These are phyloP conservation scores for Pseudocercospora crystallina DNA, from an alignment of 2,329 filamentous ascomycete genomes.

Conservation along the genomic window DNA sequence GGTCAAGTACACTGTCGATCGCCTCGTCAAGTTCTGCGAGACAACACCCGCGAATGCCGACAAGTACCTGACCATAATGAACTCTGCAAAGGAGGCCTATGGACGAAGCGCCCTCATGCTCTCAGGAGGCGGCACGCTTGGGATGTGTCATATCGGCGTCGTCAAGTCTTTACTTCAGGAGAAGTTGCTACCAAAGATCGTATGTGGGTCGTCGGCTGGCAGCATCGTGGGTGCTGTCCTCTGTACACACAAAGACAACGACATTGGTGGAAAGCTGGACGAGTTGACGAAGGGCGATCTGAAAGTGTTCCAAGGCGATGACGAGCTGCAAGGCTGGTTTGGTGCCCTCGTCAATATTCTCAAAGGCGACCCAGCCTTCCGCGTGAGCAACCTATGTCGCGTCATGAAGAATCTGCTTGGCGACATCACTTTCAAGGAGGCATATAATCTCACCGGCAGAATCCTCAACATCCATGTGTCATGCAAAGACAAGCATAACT, in stretches of 20 bases:
- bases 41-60: conserved; percentile 10
- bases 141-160: conserved; percentile 28
- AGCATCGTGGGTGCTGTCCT: conserved; percentile 27
- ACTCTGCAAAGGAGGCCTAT: conserved; percentile 21
- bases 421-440: conserved; percentile 92
- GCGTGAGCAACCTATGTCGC: conserved; percentile 75
- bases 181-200: conserved; percentile 22
- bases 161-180: conserved; percentile 22
- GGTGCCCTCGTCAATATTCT: conserved; percentile 23
- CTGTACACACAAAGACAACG: conserved; percentile 23
- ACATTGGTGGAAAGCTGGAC: conserved; percentile 20
- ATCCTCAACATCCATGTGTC: conserved; percentile 95
- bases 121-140: conserved; percentile 26
- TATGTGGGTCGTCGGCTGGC: conserved; percentile 26
- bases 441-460: conserved; percentile 88
- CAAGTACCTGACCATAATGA: conserved; percentile 20
- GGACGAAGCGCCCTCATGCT: conserved; percentile 27
- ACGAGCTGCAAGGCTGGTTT: conserved; percentile 21
- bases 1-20: conserved; percentile 27
- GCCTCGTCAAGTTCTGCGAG: conserved; percentile 22
- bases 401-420: conserved; percentile 81
- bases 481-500: conserved; percentile 79
- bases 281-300: conserved; percentile 24
- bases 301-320: conserved; percentile 22
- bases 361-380: conserved; percentile 38